Base-by-base conservation (phyloP, 2,329 filamentous ascomycete species). In the Pseudogymnoascus sp. region DNA sequence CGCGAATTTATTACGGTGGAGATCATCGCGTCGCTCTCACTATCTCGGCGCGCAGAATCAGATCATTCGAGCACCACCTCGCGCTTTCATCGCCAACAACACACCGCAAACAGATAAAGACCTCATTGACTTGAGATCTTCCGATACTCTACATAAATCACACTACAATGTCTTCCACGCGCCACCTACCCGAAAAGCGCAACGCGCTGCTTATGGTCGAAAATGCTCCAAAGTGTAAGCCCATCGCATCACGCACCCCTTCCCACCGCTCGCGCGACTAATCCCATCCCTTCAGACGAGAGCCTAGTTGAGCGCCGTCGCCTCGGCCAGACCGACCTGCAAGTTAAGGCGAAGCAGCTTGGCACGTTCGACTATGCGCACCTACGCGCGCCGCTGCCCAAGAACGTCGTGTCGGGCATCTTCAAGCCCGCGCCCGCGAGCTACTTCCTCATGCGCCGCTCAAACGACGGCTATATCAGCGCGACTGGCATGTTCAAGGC, bases 291-390 rank as follows among this genome's bases (percentile, higher is more conserved):
- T 11, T 8, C 36, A 64, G 62, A 64, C 45, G 62, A 64, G 40
- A 39, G 39, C 34, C 86, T 97, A 63, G 85, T 97, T 67, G 80
- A 87, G 75, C 88, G 92, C 73, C 89, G 95, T 72, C 90, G 93
- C 69, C 83, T 99, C 54, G 95, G 93, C 57, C 93, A 96, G 78
- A 99, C 95, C 23, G 90, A 96, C 76, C 83, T 99, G 67, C 87
- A 88, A 8, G 85, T 86, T 64, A 90, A 91, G 74, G 81, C 86
- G 57, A 82, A 88, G 68, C 86, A 88, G 69, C 80, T 95, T 66
- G 91, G 91, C 61, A 86, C 88, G 57, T 96, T 99, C 74, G 95
- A 97, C 77, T 99, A 99, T 76, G 93, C 93, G 68, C 95, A 99
- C 75, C 82, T 99, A 60, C 89, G 93, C 72, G 93, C 93, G 66